phyloP scores from a whole-genome alignment of 805 yeast species.

The Metschnikowia peoriensis region DNA sequence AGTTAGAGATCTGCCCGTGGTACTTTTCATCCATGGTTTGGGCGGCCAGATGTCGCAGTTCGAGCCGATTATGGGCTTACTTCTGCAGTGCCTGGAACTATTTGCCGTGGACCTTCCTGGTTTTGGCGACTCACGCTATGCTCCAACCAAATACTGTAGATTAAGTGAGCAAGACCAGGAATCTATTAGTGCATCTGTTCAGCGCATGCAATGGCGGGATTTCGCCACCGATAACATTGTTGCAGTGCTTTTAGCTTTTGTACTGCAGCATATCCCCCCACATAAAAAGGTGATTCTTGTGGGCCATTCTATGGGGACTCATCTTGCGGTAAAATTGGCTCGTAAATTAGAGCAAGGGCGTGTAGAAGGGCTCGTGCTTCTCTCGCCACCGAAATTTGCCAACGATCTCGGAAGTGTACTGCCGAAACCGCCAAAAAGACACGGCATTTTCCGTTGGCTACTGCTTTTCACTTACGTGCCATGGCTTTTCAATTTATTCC shows the following conservation, averaged over 20 bases:
- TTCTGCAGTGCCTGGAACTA: slow-evolving; percentile 61
- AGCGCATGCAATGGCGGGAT: slow-evolving; percentile 38
- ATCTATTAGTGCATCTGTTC: slow-evolving; percentile 29
- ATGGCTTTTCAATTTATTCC: slow-evolving; percentile 49
- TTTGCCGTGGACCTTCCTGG: slow-evolving; percentile 85
- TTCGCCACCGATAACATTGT: slow-evolving; percentile 43
- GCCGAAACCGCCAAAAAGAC: background rate
- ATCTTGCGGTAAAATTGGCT: slow-evolving; percentile 47
- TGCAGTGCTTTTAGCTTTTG: slow-evolving; percentile 35
- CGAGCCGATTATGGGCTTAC: slow-evolving; percentile 64
- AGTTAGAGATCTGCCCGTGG: slow-evolving; percentile 52
- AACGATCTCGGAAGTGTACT: no score
- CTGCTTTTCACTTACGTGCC: slow-evolving; percentile 40
- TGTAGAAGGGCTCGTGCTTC: slow-evolving; percentile 47
- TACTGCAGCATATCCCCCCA: slow-evolving; percentile 37
- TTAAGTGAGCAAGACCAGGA: slow-evolving; percentile 31
- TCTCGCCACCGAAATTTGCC: slow-evolving; percentile 46
- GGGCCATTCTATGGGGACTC: slow-evolving; percentile 78
- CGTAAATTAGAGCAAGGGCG: slow-evolving; percentile 31
- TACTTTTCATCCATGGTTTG: slow-evolving; percentile 77
- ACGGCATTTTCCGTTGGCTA: slow-evolving; percentile 15
- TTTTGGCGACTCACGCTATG: slow-evolving; percentile 56
- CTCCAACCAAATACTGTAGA: slow-evolving; percentile 19
- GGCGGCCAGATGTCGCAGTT: slow-evolving; percentile 91
- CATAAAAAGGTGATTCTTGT: slow-evolving; percentile 46